Evolutionary conservation across 1,284 basidiomycete genomes (phyloP), one percentile per base, ranked within the genome.

Genomic region (Porogramme epimiltina): DNA sequence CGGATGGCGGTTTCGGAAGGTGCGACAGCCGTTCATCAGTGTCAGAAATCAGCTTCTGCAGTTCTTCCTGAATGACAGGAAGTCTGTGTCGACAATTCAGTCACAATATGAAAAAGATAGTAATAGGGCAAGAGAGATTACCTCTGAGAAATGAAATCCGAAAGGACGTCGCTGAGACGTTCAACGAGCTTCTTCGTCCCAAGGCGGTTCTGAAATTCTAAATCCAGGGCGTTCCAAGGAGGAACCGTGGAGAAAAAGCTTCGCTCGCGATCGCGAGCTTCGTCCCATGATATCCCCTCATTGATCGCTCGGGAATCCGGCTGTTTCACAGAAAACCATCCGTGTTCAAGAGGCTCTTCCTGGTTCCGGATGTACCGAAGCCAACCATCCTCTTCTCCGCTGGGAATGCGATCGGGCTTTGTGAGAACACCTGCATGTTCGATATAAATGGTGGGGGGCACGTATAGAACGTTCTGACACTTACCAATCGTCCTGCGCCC

Each of bases 241-340:
- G 70, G 54, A 0, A 66, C 79, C 4, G 70, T 70, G 44, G 77
- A 66, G 68, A 94, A 91, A 70, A 85, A 95, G 22, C 82, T 71
- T 49, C 79, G 73, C 69, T 94, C 90, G 59, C 75, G 66, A 16
- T 67, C 62, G 0, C 87, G 79, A 0, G 87, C 87, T 6, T 80
- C 73, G 2, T 66, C 62, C 80, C 84, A 89, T 0, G 80, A 79
- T 28, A 87, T 77, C 2, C 82, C 82, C 3, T 66, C 59, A 34
- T 72, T 70, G 11, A 91, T 67, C 4, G 81, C 78, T 4, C 73
- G 72, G 0, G 84, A 79, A 33, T 79, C 78, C 0, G 87, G 87
- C 47, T 87, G 87, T 59, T 89, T 89, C 9, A 90, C 86, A 45
- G 82, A 84, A 62, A 77, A 90, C 86, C 87, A 91, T 9, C 83